A percentile compares a stretch with the other conserved stretches of the same genome.
Conservation (phyloP, 108 stramenopile species). For the Fragilariopsis cylindrus region DNA sequence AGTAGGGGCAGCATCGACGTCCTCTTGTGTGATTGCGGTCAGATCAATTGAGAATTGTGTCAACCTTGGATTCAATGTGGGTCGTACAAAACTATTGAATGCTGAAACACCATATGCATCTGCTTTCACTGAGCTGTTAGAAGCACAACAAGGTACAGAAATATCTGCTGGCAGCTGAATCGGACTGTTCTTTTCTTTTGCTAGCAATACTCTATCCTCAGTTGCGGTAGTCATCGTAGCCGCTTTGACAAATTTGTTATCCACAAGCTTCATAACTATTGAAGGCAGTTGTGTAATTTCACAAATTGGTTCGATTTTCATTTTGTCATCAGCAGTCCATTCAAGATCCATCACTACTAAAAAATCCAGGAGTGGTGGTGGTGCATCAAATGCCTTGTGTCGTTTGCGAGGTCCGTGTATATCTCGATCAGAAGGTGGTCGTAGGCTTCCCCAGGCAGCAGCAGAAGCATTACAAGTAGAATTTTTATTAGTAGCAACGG, state of each 20-base stretch:
- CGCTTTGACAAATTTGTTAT: neutral
- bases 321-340: slow-evolving; percentile 33
- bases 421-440: slow-evolving; percentile 21
- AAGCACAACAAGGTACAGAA: no score
- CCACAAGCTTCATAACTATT: slow-evolving; percentile 21
- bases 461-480: neutral
- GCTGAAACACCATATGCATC: slow-evolving; percentile 15
- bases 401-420: slow-evolving; percentile 27
- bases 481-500: no score
- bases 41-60: slow-evolving; percentile 26
- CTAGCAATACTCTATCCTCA: no score
- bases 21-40: slow-evolving; percentile 23
- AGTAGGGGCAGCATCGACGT: slow-evolving; percentile 22
- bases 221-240: no score
- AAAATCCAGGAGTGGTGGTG: slow-evolving; percentile 24
- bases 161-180: no score
- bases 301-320: slow-evolving; percentile 22
- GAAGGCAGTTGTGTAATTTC: slow-evolving; percentile 36
- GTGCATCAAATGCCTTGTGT: slow-evolving; percentile 27
- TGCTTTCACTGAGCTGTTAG: no score
- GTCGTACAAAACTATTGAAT: slow-evolving; percentile 20
- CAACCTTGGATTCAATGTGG: slow-evolving; percentile 30
- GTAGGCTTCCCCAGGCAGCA: slow-evolving; percentile 24
- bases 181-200: no score
- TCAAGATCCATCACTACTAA: slow-evolving; percentile 33